Evolutionary conservation across 2,329 filamentous ascomycete genomes (phyloP).

Genomic region (Huntiella abstrusa): DNA sequence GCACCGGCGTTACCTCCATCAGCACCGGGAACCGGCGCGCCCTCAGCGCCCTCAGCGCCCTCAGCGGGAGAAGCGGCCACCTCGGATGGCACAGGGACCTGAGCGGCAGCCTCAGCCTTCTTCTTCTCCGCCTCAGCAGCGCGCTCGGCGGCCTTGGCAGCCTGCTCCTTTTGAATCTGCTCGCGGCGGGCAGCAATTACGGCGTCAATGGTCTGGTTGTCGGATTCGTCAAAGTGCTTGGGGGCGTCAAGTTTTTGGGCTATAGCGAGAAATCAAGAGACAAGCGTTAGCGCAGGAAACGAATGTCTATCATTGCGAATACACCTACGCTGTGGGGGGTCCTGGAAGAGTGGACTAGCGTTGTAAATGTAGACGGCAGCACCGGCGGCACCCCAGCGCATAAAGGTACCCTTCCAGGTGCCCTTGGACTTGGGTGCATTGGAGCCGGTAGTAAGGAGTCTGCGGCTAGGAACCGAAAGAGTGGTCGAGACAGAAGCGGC

Average conservation of each 20-base stretch:
- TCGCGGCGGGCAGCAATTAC: constrained; percentile 44
- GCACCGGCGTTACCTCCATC: constrained; percentile 40
- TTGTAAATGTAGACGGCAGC: constrained; percentile 86
- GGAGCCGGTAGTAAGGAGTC: constrained; percentile 32
- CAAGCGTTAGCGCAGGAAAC: neutral
- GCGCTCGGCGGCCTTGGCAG: constrained; percentile 13
- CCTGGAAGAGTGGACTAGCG: constrained; percentile 71
- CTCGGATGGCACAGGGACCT: neutral
- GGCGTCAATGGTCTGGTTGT: constrained; percentile 46
- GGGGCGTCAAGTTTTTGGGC: constrained; percentile 8
- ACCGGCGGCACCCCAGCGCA: constrained; percentile 57
- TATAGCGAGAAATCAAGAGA: neutral
- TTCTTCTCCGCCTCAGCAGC: constrained; percentile 16
- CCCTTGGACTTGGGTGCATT: constrained; percentile 44
- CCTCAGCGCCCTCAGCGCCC: constrained; percentile 3
- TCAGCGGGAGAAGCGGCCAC: constrained; percentile 8
- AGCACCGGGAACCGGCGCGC: constrained; percentile 18
- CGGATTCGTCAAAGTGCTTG: constrained; percentile 32
- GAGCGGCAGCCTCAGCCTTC: constrained; percentile 6
- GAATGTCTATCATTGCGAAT: neutral
- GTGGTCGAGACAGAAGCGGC: neutral
- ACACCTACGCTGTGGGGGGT: constrained; percentile 49
- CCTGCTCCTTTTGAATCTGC: constrained; percentile 22
- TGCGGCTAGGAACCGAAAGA: constrained; percentile 15
- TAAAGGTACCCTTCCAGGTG: constrained; percentile 61